Conservation (phyloP, 345 rosid species). For the Barbarea vulgaris region DNA sequence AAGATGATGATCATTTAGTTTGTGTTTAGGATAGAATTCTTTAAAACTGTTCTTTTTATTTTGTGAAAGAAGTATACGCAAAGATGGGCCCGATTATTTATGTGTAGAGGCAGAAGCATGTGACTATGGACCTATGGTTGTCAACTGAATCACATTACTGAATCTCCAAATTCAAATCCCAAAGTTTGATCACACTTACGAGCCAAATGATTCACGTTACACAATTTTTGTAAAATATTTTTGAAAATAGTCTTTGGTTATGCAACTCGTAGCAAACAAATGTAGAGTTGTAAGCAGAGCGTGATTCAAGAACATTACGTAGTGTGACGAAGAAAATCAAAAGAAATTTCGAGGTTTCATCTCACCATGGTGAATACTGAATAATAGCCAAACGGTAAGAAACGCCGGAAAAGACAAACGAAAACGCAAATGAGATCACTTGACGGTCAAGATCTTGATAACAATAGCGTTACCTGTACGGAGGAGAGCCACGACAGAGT, state of each 20-base stretch:
- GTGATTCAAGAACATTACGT: neutral
- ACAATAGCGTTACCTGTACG: slow-evolving; percentile 83
- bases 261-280: neutral
- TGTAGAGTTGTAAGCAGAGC: neutral
- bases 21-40: neutral
- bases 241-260: neutral
- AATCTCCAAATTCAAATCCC: slow-evolving; percentile 2
- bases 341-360: slow-evolving; percentile 11
- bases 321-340: neutral
- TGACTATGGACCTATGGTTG: slow-evolving; percentile 1
- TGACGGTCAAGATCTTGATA: slow-evolving; percentile 85
- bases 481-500: slow-evolving; percentile 85
- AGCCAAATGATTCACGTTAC: neutral
- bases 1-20: slow-evolving; percentile 5
- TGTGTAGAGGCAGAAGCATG: slow-evolving; percentile 1
- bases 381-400: slow-evolving; percentile 2
- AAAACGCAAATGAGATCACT: slow-evolving; percentile 36
- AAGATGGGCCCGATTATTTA: slow-evolving; percentile 5
- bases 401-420: neutral
- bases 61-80: neutral
- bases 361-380: slow-evolving; percentile 24
- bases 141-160: slow-evolving; percentile 1
- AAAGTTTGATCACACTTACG: neutral
- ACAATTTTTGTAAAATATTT: neutral
- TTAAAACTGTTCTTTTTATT: neutral